These are phyloP conservation scores for Sporothrix sp. DNA, from an alignment of 2,329 filamentous ascomycete species.

Conservation along the genomic window DNA sequence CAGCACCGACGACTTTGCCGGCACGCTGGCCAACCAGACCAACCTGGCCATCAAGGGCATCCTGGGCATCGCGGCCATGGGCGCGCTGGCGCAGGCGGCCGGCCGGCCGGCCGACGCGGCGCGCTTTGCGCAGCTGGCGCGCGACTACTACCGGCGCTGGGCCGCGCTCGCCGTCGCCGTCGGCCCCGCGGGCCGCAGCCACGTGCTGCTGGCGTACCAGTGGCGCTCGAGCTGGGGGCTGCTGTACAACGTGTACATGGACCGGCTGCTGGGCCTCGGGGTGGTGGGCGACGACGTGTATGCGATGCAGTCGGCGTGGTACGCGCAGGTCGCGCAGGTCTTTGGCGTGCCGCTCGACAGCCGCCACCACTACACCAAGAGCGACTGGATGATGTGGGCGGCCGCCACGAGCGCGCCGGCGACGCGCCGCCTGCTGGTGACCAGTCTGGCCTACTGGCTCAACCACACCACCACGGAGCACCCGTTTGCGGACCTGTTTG, in stretches of 20 bases:
- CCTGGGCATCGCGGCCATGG: conserved; percentile 70
- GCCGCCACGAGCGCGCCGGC: conserved; percentile 51
- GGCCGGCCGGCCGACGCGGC: conserved; percentile 36
- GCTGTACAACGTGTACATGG: conserved; percentile 48
- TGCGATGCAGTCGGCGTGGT: conserved; percentile 26
- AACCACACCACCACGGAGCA: conserved; percentile 56
- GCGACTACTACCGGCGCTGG: conserved; percentile 8
- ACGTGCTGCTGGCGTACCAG: conserved; percentile 63
- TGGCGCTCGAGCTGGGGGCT: conserved; percentile 65
- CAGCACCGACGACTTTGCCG: conserved; percentile 67
- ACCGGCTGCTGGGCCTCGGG: conserved; percentile 54
- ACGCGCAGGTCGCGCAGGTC: conserved; percentile 48
- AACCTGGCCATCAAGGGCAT: conserved; percentile 70
- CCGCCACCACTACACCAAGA: conserved; percentile 62
- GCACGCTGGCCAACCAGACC: conserved; percentile 62
- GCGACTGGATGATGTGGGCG: conserved; percentile 65
- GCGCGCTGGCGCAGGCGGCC: conserved; percentile 40
- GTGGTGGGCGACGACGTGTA: conserved; percentile 44
- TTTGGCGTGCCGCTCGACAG: conserved; percentile 63
- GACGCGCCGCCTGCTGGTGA: conserved; percentile 51
- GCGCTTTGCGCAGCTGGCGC: neutral
- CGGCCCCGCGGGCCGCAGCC: conserved; percentile 51
- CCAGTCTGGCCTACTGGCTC: conserved; percentile 56
- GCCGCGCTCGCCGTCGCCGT: conserved; percentile 43
- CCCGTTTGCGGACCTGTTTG: conserved; percentile 58